Evolutionary conservation across 768 basidiomycete species (phyloP).

Genomic region (Russula dissimulans): DNA sequence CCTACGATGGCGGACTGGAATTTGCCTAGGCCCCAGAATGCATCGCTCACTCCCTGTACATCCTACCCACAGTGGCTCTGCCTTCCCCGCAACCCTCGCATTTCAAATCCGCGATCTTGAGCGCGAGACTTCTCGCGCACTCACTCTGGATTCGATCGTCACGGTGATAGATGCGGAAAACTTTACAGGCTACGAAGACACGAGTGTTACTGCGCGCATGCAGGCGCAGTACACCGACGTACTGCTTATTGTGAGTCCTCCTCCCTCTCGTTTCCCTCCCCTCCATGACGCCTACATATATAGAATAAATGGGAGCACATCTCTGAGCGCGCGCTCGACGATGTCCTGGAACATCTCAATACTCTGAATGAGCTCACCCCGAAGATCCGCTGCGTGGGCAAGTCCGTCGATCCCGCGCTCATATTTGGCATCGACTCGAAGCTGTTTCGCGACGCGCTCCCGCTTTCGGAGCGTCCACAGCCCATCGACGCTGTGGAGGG

Average conservation of each 20-base stretch:
- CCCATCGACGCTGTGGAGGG: neutral
- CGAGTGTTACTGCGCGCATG: conserved; percentile 85
- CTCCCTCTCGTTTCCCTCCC: neutral
- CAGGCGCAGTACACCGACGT: conserved; percentile 94
- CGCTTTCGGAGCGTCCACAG: neutral
- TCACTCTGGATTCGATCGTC: conserved; percentile 82
- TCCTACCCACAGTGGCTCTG: conserved; percentile 58
- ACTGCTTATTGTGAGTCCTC: conserved; percentile 60
- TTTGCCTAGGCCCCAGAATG: neutral
- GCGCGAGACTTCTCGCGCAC: conserved; percentile 59
- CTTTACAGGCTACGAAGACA: conserved; percentile 89
- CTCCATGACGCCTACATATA: neutral
- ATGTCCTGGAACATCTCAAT: conserved; percentile 77
- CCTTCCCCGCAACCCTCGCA: conserved; percentile 91
- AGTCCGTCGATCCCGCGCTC: conserved; percentile 65
- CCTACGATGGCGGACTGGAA: neutral
- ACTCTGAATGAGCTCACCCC: conserved; percentile 88
- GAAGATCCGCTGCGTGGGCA: conserved; percentile 58
- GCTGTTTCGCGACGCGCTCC: conserved; percentile 39
- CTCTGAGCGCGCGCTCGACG: conserved; percentile 68
- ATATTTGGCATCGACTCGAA: conserved; percentile 89
- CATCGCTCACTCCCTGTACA: neutral
- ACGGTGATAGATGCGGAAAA: conserved; percentile 91
- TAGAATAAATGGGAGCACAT: conserved; percentile 90
- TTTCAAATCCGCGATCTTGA: conserved; percentile 91